These are phyloP conservation scores for Ogataea neopini DNA, from an alignment of 805 yeast genomes.

Conservation along the genomic window DNA sequence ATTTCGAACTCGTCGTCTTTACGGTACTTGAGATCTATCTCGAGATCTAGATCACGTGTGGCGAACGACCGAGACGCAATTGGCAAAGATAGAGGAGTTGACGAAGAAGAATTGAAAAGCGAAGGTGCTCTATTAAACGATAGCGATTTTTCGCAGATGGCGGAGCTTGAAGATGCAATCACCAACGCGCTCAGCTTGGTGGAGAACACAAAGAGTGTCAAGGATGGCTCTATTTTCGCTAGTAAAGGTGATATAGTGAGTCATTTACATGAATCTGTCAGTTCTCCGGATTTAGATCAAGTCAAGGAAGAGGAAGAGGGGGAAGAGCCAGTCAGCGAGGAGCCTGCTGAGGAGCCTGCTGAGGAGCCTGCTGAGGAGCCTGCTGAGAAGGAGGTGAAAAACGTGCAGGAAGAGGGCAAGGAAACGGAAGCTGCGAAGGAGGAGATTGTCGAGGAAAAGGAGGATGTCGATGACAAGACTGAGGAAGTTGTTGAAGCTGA, in stretches of 20 bases:
- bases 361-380: slow-evolving; percentile 1
- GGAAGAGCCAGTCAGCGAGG: neutral
- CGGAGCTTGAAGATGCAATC: slow-evolving; percentile 51
- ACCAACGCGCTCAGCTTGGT: slow-evolving; percentile 44
- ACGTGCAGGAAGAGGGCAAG: neutral
- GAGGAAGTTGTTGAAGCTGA: too few species aligned
- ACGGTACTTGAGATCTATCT: slow-evolving; percentile 63
- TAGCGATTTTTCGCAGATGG: slow-evolving; percentile 49
- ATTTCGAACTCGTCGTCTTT: slow-evolving; percentile 40
- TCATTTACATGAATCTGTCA: slow-evolving; percentile 20
- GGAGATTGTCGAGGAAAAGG: neutral
- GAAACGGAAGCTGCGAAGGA: neutral
- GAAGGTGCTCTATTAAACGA: slow-evolving; percentile 59
- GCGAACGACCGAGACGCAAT: slow-evolving; percentile 36
- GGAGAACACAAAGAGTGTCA: slow-evolving; percentile 25
- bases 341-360: neutral
- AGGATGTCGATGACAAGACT: neutral
- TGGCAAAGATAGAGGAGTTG: slow-evolving; percentile 25
- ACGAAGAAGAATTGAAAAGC: slow-evolving; percentile 45
- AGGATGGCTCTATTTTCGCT: slow-evolving; percentile 19
- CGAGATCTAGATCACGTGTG: slow-evolving; percentile 62
- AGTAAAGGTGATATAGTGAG: slow-evolving; percentile 21
- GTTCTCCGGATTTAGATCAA: slow-evolving; percentile 12
- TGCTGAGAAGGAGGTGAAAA: neutral
- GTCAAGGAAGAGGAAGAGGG: slow-evolving; percentile 25